Conservation (phyloP, 2,329 filamentous ascomycete species). For the Aureobasidium melanogenum region DNA sequence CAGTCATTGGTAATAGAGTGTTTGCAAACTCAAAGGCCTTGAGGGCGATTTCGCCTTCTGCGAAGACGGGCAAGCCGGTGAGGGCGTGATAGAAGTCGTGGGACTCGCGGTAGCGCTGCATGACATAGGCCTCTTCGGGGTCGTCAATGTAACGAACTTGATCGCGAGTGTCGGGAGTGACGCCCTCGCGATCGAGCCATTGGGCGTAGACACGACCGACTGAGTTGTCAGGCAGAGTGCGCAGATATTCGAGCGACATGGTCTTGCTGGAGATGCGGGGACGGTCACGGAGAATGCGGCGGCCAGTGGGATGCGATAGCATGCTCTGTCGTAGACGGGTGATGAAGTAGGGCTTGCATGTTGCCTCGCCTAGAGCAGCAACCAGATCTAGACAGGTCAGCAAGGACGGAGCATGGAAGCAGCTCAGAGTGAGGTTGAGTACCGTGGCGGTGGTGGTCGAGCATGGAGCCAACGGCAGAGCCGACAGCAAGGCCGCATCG, state of each 20-base stretch:
- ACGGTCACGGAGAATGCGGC: slow-evolving; percentile 81
- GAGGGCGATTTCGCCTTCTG: slow-evolving; percentile 95
- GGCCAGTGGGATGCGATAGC: slow-evolving; percentile 74
- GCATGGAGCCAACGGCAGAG: slow-evolving; percentile 50
- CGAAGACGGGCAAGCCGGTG: slow-evolving; percentile 78
- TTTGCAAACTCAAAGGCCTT: slow-evolving; percentile 98
- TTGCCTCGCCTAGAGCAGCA: slow-evolving; percentile 86
- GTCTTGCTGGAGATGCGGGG: slow-evolving; percentile 75
- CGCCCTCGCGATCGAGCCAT: slow-evolving; percentile 92
- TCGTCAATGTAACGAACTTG: slow-evolving; percentile 86
- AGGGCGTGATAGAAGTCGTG: slow-evolving; percentile 98
- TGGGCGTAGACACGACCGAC: slow-evolving; percentile 75
- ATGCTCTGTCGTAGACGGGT: slow-evolving; percentile 84
- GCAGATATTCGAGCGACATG: slow-evolving; percentile 60
- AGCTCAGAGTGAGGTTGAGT: slow-evolving; percentile 14
- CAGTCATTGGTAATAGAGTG: slow-evolving; percentile 90
- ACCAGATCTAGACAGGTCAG: slow-evolving; percentile 63
- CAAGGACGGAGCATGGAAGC: not conserved
- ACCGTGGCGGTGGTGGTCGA: slow-evolving; percentile 76
- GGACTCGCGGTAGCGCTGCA: slow-evolving; percentile 95
- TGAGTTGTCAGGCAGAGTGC: slow-evolving; percentile 60
- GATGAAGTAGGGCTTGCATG: slow-evolving; percentile 91
- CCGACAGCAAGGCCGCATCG: slow-evolving; percentile 59
- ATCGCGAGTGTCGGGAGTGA: slow-evolving; percentile 81
- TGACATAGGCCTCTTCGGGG: slow-evolving; percentile 92